Conservation (phyloP, 23 red algal genomes). For the Cyanidioschyzon merolae region DNA sequence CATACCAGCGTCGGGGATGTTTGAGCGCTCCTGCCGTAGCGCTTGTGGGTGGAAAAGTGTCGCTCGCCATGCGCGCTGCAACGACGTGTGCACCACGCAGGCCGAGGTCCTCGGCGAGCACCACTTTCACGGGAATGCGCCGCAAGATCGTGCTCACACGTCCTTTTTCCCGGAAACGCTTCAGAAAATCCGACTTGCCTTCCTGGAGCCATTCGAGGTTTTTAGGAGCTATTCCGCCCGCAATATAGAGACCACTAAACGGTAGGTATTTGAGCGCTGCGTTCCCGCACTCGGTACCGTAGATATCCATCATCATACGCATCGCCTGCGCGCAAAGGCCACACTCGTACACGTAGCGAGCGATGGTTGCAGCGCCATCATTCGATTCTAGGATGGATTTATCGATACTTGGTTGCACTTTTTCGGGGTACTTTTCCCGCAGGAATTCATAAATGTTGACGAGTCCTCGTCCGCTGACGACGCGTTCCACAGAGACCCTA, state of each 20-base stretch:
- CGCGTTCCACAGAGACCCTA: slow-evolving; percentile 80
- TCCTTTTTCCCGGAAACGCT: slow-evolving; percentile 55
- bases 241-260: slow-evolving; percentile 73
- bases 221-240: slow-evolving; percentile 93
- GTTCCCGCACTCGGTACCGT: slow-evolving; percentile 72
- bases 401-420: slow-evolving; percentile 47
- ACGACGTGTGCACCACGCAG: slow-evolving; percentile 86
- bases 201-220: slow-evolving; percentile 61
- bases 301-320: slow-evolving; percentile 67
- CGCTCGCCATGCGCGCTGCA: slow-evolving; percentile 34
- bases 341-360: slow-evolving; percentile 52
- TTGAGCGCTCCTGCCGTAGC: neutral
- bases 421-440: slow-evolving; percentile 42
- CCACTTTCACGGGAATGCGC: slow-evolving; percentile 58
- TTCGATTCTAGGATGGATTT: slow-evolving; percentile 40
- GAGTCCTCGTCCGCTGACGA: slow-evolving; percentile 80
- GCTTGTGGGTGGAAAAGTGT: neutral
- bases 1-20: neutral
- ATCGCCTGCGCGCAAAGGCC: slow-evolving; percentile 57
- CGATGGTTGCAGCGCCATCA: slow-evolving; percentile 58
- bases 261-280: slow-evolving; percentile 84
- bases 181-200: slow-evolving; percentile 44
- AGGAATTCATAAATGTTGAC: slow-evolving; percentile 93
- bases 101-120: slow-evolving; percentile 81
- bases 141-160: slow-evolving; percentile 54